Percentiles rank a stretch among this genome's conserved stretches.
phyloP scores from a whole-genome alignment of 164 flowering plant species.

The Akebia trifoliata region DNA sequence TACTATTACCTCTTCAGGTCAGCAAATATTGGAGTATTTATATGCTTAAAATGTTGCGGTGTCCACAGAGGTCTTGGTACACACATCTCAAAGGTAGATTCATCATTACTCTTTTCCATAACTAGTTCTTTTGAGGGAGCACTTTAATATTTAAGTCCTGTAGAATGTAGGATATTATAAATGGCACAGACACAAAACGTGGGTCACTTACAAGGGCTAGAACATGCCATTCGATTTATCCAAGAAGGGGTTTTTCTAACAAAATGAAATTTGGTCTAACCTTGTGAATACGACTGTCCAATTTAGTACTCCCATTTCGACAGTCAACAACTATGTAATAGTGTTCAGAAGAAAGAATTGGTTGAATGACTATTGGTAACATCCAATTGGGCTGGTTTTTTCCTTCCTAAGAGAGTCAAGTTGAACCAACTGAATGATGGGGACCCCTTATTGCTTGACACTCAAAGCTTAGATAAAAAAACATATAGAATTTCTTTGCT shows the following conservation, averaged over 20 bases:
- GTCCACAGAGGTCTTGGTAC: constrained; percentile 95
- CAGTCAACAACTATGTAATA: no score
- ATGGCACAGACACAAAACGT: neutral
- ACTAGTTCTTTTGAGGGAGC: neutral
- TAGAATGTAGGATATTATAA: neutral
- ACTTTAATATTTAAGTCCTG: neutral
- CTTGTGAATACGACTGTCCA: no score
- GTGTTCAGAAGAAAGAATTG: neutral
- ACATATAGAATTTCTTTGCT: neutral
- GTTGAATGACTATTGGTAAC: neutral
- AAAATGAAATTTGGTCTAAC: no score
- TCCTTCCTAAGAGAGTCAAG: no score
- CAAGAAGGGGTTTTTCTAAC: neutral
- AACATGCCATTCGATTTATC: neutral
- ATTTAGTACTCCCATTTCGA: neutral
- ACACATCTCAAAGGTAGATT: constrained; percentile 80
- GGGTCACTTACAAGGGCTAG: neutral
- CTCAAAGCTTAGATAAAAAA: neutral
- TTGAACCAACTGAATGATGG: neutral
- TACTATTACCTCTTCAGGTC: constrained; percentile 53
- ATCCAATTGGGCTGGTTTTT: neutral
- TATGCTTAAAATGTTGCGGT: constrained; percentile 94
- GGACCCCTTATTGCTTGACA: neutral
- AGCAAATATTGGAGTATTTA: constrained; percentile 91
- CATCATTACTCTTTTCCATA: neutral